A percentile compares a stretch with the other conserved stretches of the same genome.
phyloP scores from a whole-genome alignment of 192 early-diverging fungal genomes.

The Dispira parvispora region DNA sequence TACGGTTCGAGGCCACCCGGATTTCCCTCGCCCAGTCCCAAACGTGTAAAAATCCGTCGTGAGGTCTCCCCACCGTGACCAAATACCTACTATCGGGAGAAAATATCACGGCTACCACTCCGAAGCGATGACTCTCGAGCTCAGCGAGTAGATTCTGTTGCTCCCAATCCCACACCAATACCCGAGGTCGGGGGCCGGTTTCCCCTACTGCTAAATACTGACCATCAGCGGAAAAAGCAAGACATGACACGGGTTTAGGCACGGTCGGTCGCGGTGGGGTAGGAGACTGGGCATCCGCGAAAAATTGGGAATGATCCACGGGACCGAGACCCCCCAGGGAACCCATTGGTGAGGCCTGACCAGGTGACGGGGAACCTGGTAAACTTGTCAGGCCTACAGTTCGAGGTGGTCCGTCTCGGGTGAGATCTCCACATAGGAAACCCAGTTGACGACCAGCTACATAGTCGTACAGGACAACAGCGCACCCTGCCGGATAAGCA shows the following conservation, averaged over 20 bases:
- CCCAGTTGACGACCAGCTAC: slow-evolving; percentile 42
- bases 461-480: slow-evolving; percentile 60
- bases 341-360: not conserved
- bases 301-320: not conserved
- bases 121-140: slow-evolving; percentile 62
- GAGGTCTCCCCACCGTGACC: slow-evolving; percentile 56
- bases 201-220: slow-evolving; percentile 13
- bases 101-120: slow-evolving; percentile 46
- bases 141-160: slow-evolving; percentile 34
- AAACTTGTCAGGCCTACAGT: not conserved
- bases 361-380: not conserved
- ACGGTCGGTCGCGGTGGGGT: not conserved
- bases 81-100: slow-evolving; percentile 50
- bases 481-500: slow-evolving; percentile 60
- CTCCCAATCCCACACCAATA: slow-evolving; percentile 53
- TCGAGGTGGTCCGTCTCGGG: not conserved
- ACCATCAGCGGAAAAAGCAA: not conserved
- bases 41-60: slow-evolving; percentile 66
- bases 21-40: slow-evolving; percentile 60
- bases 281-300: not conserved
- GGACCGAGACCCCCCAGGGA: not conserved
- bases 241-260: not conserved
- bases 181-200: slow-evolving; percentile 62
- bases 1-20: slow-evolving; percentile 40
- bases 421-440: slow-evolving; percentile 23